Evolutionary conservation across 352 stramenopile genomes (phyloP), one percentile per base, ranked within the genome.

Genomic region (Phytopythium helicoides): DNA sequence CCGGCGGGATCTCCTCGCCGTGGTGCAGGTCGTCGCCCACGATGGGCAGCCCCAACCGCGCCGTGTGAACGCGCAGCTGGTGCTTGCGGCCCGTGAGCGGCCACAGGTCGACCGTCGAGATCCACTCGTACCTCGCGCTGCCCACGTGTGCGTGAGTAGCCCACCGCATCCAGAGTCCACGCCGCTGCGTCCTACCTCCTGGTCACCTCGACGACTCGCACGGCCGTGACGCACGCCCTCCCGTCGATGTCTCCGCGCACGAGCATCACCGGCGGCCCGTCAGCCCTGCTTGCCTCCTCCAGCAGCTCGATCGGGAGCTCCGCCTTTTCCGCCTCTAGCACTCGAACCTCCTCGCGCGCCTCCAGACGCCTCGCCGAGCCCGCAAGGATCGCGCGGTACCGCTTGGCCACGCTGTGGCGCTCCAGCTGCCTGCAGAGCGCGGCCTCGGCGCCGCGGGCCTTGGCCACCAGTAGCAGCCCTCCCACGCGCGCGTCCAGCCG

Each of bases 1-100:
- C 77, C 5, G 58, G 42, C 15, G 38, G 22, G 16, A 50, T 21
- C 25, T 25, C 36, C 11, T 18, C 19, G 12, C 26, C 36, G 39
- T 87, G 78, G 40, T 91, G 81, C 15, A 89, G 64, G 47, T 86
- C 70, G 36, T 89, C 81, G 9, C 79, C 79, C 19, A 78, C 64
- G 47, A 92, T 87, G 22, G 76, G 76, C 33, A 89, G 78, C 2
- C 76, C 72, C 14, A 82, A 51, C 25, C 40, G 56, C 14, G 76
- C 74, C 58, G 76, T 76, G 57, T 89, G 81, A 21, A 83, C 42
- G n/a, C 78, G 70, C 40, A 92, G 65, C 51, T 92, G 81, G 44
- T 92, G 81, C 59, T 78, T 83, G 28, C 79, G 62, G 1, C 81
- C 81, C 14, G 78, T 92, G 7, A 86, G 58, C 16, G 75, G 75